A percentile compares a stretch with the other conserved stretches of the same genome.
Evolutionary conservation across 495 filamentous ascomycete species (phyloP).

Genomic region (Xylaria nigripes): DNA sequence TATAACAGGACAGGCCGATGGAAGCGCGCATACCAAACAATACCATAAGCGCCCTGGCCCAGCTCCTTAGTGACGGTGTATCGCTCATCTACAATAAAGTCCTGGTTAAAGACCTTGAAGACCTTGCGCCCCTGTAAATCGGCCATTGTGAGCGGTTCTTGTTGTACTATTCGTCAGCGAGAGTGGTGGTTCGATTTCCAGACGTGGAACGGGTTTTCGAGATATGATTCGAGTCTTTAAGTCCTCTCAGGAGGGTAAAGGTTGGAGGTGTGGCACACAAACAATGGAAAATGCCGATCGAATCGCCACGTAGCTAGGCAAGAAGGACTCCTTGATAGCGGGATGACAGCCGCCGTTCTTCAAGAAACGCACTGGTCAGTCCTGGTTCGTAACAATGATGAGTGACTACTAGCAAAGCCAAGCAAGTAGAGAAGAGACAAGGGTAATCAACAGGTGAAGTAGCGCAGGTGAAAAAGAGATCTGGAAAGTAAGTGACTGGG

Average conservation of each 20-base stretch:
- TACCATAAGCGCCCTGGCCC: conserved; percentile 95
- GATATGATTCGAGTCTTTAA: background rate
- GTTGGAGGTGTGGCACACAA: background rate
- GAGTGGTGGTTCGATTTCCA: background rate
- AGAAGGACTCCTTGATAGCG: background rate
- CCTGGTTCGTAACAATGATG: background rate
- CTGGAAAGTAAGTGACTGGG: background rate
- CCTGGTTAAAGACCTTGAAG: conserved; percentile 99
- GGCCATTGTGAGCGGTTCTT: conserved; percentile 44
- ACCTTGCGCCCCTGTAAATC: conserved; percentile 82
- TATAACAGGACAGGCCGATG: background rate
- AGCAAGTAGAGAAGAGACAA: background rate
- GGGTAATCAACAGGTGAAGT: background rate
- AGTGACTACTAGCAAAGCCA: background rate
- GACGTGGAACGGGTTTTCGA: background rate
- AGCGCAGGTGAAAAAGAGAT: conserved; percentile 2
- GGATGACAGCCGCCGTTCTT: background rate
- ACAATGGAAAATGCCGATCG: background rate
- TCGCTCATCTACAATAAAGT: conserved; percentile 96
- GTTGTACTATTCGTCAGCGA: background rate
- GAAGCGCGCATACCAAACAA: conserved; percentile 72
- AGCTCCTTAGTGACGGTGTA: conserved; percentile 99
- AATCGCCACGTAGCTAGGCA: background rate
- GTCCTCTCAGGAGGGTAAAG: background rate
- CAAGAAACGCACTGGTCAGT: background rate